A percentile compares a stretch with the other conserved stretches of the same genome.
phyloP scores from a whole-genome alignment of 2,329 filamentous ascomycete species.

The Chlorencoelia australis region DNA sequence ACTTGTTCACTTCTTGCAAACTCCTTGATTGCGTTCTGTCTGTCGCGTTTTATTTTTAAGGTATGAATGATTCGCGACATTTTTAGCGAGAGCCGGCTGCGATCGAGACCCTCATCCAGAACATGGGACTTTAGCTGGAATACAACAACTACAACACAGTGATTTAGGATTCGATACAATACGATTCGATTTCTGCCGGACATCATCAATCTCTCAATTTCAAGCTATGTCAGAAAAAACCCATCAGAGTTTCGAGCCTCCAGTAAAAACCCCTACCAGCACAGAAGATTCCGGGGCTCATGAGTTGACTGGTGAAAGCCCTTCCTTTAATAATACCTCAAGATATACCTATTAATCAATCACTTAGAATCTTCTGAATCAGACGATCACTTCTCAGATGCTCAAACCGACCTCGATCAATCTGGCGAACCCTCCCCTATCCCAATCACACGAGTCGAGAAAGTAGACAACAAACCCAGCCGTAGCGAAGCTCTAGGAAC shows the following conservation, averaged over 20 bases:
- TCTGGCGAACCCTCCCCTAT: conserved; percentile 36
- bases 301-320: conserved; percentile 39
- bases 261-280: conserved; percentile 31
- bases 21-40: too few relatives aligned
- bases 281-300: conserved; percentile 48
- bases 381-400: conserved; percentile 61
- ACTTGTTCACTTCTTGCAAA: too few relatives aligned
- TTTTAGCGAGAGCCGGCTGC: too few relatives aligned
- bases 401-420: conserved; percentile 41
- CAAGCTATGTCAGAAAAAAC: conserved; percentile 24
- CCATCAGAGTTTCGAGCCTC: conserved; percentile 32
- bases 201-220: neutral
- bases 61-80: too few relatives aligned
- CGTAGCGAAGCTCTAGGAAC: conserved; percentile 55
- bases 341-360: conserved; percentile 7
- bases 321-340: neutral
- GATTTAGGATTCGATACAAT: too few relatives aligned
- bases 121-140: too few relatives aligned
- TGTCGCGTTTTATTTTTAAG: too few relatives aligned
- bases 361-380: conserved; percentile 44
- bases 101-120: too few relatives aligned
- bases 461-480: conserved; percentile 45
- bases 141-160: too few relatives aligned
- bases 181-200: too few relatives aligned
- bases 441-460: conserved; percentile 49